These are phyloP conservation scores for Pseudevernia furfuracea DNA, from an alignment of 495 filamentous ascomycete species.

Conservation along the genomic window DNA sequence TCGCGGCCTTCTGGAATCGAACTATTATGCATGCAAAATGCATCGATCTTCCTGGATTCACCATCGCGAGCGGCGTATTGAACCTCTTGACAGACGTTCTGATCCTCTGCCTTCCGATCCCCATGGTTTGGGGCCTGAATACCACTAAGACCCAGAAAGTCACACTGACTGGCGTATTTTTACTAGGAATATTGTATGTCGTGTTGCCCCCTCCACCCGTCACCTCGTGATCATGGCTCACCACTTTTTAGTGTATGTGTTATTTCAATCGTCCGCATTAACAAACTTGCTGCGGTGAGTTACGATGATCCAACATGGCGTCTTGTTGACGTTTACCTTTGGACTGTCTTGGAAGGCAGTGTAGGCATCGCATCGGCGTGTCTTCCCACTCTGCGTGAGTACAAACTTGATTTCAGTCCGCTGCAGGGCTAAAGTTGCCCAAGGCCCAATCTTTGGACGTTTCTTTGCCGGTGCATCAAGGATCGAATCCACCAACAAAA, in stretches of 20 bases:
- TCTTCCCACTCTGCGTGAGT: not conserved
- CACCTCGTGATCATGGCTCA: not conserved
- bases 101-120: slow-evolving; percentile 33
- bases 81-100: slow-evolving; percentile 32
- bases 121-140: slow-evolving; percentile 30
- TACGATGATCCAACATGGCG: slow-evolving; percentile 1
- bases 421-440: not conserved
- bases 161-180: slow-evolving; percentile 7
- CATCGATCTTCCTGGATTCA: slow-evolving; percentile 8
- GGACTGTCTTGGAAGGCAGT: not conserved
- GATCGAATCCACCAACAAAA: not conserved
- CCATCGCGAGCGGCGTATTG: slow-evolving; percentile 14
- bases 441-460: not conserved
- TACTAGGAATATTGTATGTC: not conserved
- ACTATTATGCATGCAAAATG: not conserved
- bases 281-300: not conserved
- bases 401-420: not conserved
- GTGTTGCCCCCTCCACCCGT: not conserved
- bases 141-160: slow-evolving; percentile 30
- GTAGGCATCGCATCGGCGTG: not conserved
- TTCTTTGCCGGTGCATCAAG: not conserved
- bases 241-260: not conserved
- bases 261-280: not conserved
- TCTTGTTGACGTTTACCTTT: not conserved
- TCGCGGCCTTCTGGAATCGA: not conserved